A percentile compares a stretch with the other conserved stretches of the same genome.
phyloP scores from a whole-genome alignment of 2,329 filamentous ascomycete genomes.

The Phymatotrichopsis omnivora region DNA sequence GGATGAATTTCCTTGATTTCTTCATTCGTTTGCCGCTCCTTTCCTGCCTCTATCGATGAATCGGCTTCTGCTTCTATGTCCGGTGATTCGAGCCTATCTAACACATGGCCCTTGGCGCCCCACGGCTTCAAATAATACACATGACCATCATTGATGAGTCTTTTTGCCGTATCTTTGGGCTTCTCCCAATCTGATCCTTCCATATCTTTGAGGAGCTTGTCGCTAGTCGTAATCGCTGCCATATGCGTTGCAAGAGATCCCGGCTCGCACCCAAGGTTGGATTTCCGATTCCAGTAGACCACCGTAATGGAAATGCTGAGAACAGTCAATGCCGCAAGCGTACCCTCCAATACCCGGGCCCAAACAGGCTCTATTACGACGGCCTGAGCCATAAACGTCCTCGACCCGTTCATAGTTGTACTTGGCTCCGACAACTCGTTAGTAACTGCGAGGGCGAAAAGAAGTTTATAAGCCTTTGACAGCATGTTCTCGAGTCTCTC shows the following conservation, averaged over 20 bases:
- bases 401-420: background rate
- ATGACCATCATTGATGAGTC: background rate
- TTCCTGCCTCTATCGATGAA: too few relatives aligned
- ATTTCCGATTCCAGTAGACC: background rate
- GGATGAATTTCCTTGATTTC: background rate
- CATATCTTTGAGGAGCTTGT: constrained; percentile 2
- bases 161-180: background rate
- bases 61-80: too few relatives aligned
- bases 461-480: background rate
- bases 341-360: constrained; percentile 9
- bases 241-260: constrained; percentile 10
- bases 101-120: background rate
- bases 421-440: constrained; percentile 3
- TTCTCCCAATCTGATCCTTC: constrained; percentile 3
- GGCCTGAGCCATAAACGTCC: constrained; percentile 7
- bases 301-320: background rate
- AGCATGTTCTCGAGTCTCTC: constrained; percentile 1
- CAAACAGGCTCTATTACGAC: constrained; percentile 1
- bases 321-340: background rate
- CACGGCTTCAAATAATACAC: background rate
- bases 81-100: background rate
- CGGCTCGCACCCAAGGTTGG: constrained; percentile 4
- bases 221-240: constrained; percentile 5
- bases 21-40: too few relatives aligned
- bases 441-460: constrained; percentile 10